Evolutionary conservation across 2,329 filamentous ascomycete genomes (phyloP).

Genomic region (Fusarium cicatricum): DNA sequence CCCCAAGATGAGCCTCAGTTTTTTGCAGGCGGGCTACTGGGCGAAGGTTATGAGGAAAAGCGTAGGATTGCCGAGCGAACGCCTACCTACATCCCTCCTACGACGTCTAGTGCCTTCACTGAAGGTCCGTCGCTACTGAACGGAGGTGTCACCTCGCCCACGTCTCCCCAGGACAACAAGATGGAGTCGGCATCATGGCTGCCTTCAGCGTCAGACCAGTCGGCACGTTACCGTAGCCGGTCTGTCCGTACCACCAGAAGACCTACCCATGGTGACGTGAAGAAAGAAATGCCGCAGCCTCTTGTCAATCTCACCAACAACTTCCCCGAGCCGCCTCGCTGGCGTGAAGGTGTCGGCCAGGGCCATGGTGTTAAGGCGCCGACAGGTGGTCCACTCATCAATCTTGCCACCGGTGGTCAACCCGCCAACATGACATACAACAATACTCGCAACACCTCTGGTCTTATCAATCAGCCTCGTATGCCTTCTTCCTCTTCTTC

Average conservation of each 20-base stretch:
- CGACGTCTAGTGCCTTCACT: constrained; percentile 56
- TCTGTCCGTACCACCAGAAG: constrained; percentile 32
- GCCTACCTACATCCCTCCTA: constrained; percentile 40
- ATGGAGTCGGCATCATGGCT: constrained; percentile 47
- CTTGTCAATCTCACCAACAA: constrained; percentile 70
- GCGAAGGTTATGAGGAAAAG: constrained; percentile 55
- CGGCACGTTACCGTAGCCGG: constrained; percentile 45
- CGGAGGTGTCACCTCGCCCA: constrained; percentile 39
- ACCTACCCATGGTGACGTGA: constrained; percentile 40
- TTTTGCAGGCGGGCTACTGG: constrained; percentile 60
- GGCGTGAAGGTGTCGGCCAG: constrained; percentile 60
- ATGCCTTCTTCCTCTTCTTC: constrained; percentile 26
- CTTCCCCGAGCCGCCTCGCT: constrained; percentile 70
- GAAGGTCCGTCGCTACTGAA: constrained; percentile 67
- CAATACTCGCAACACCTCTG: constrained; percentile 22
- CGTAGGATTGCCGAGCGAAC: constrained; percentile 48
- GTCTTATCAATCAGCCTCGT: constrained; percentile 30
- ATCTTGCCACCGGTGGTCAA: constrained; percentile 51
- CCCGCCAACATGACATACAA: constrained; percentile 7
- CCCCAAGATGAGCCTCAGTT: constrained; percentile 53
- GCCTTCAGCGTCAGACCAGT: constrained; percentile 49
- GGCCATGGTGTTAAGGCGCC: constrained; percentile 57
- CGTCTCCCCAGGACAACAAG: constrained; percentile 38
- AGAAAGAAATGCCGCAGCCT: constrained; percentile 59
- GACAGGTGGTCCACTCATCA: constrained; percentile 54